Evolutionary conservation across 768 basidiomycete genomes (phyloP), one percentile per base, ranked within the genome.

Genomic region (Psilocybe cubensis): DNA sequence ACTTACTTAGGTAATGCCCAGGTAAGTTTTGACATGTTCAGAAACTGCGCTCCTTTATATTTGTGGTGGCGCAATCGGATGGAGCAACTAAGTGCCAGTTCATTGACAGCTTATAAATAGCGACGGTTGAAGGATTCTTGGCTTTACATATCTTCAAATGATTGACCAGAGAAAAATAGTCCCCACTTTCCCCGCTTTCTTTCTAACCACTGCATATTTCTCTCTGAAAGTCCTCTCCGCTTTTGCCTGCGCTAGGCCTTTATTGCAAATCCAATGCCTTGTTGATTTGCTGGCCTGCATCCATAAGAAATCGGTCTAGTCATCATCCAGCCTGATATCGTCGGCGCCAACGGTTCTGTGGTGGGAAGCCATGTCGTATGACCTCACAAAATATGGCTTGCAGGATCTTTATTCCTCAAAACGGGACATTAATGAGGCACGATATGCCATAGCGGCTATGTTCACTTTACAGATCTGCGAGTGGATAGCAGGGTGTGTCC

Each of bases 401-500:
- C 27, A 51, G 5, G 56, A 57, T 38, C 28, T 57, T 9, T 50
- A 43, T 31, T 23, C 56, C 9, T 35, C 42, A 12, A 58, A 60
- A 27, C 29, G 42, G 41, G 52, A 28, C 23, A 57, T 61, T n/a
- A 40, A 21, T 31, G 59, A 61, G 45, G 57, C 67, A 10, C 68
- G 74, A 33, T 73, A 71, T 63, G 70, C 70, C 21, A 68, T 78
- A 29, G 63, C 68, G 8, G 70, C 74, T 1, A 71, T 72, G 24
- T 68, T 71, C 23, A 60, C 54, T 20, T 52, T 79, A 31, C 68
- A 69, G 54, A 18, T 76, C 3, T 77, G 73, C 57, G 77, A 79
- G 54, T 77, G 75, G 75, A 43, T 74, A 9, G 58, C 63, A 28
- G 69, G 66, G 78, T 79, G 58, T 51, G 76, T 65, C 12, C 38